Conservation (phyloP, 2,329 filamentous ascomycete species). For the Claviceps capensis region DNA sequence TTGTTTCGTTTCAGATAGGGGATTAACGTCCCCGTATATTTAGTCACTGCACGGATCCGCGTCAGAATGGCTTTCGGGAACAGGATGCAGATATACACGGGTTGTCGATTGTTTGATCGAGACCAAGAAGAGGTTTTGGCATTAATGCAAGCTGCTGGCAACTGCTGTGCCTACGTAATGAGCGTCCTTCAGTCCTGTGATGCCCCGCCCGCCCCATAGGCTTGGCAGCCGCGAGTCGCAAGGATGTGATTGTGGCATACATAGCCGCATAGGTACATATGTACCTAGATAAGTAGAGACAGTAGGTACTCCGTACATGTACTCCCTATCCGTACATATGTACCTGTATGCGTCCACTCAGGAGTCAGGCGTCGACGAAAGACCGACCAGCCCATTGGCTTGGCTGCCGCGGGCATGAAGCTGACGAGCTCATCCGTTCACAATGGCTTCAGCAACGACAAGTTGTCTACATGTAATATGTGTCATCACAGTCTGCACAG, state of each 20-base stretch:
- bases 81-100: neutral
- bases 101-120: slow-evolving; percentile 1
- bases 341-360: too few species aligned
- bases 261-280: too few species aligned
- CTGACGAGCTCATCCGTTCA: neutral
- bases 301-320: too few species aligned
- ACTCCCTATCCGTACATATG: too few species aligned
- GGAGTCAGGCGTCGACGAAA: neutral
- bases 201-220: too few species aligned
- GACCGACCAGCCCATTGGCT: slow-evolving; percentile 1
- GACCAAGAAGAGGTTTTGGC: slow-evolving; percentile 1
- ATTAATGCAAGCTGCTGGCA: neutral
- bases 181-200: neutral
- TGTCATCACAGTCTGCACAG: neutral
- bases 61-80: neutral
- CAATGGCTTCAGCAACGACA: neutral
- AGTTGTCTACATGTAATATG: neutral
- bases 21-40: neutral
- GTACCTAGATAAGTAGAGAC: too few species aligned
- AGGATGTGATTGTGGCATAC: too few species aligned
- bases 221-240: too few species aligned
- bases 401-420: slow-evolving; percentile 1
- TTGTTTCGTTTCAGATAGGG: slow-evolving; percentile 1
- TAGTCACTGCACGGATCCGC: neutral
- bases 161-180: neutral